Evolutionary conservation across 345 rosid genomes (phyloP).

Genomic region (Leavenworthia alabamica): DNA sequence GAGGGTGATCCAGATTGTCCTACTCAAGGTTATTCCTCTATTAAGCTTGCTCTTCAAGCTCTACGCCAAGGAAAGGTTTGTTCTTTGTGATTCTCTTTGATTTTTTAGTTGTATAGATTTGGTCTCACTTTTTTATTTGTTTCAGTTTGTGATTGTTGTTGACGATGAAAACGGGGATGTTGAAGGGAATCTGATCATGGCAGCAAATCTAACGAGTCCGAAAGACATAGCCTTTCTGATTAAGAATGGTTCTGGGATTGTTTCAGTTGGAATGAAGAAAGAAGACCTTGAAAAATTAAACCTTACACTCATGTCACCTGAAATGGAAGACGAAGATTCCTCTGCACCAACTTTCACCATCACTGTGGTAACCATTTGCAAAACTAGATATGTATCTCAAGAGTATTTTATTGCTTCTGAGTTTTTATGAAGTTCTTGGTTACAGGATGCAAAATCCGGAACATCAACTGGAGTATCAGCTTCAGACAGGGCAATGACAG

Average conservation of each 20-base stretch:
- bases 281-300: conserved; percentile 67
- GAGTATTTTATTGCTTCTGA: background rate
- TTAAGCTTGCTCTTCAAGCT: conserved; percentile 54
- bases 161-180: conserved; percentile 70
- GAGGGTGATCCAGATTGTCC: conserved; percentile 94
- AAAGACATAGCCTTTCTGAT: conserved; percentile 55
- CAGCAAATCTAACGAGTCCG: conserved; percentile 54
- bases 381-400: background rate
- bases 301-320: conserved; percentile 80
- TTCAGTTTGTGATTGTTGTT: conserved; percentile 79
- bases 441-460: conserved; percentile 63
- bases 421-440: background rate
- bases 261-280: conserved; percentile 72
- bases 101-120: background rate
- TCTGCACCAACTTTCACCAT: conserved; percentile 82
- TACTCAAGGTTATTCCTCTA: conserved; percentile 57
- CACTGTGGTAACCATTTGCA: conserved; percentile 46
- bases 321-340: conserved; percentile 63
- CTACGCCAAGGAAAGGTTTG: conserved; percentile 66
- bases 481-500: conserved; percentile 65
- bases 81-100: background rate
- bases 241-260: conserved; percentile 73
- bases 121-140: background rate
- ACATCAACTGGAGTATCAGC: conserved; percentile 73
- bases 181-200: conserved; percentile 80